Evolutionary conservation across 176 grass and related monocot species (phyloP), one percentile per base, ranked within the genome.

Genomic region (Oropetium thomaeum): DNA sequence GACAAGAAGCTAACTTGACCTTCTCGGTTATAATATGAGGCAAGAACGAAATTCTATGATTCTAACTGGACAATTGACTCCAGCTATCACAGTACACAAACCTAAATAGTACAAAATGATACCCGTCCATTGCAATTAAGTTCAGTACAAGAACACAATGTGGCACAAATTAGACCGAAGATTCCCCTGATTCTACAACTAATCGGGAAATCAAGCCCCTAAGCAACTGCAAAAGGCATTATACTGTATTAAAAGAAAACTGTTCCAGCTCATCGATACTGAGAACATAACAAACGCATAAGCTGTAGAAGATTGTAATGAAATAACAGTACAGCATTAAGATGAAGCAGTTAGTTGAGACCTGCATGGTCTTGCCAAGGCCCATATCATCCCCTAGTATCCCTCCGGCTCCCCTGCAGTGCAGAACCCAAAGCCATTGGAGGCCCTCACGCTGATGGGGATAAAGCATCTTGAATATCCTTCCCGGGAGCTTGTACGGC

Each of bases 361-460:
- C 95, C 95, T 94, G 91, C 95, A 94, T 90, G 12, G 91, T 98
- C 89, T 98, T 98, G 65, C 95, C 95, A 27, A 98, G 86, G 0
- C 95, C 95, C 95, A 98, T 98, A 61, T 98, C 95, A 79, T 98
- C 95, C 30, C 95, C 95, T 9, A 98, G 82, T 68, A 98, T 90
- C 5, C 95, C 96, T 69, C 96, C 96, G 0, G 84, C 88, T 34
- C 62, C 67, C 74, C 62, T 89, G 71, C 95, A 90, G 65, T 98
- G 86, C 52, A 92, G 80, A 15, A 75, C 62, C 95, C 95, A 98
- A 59, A 94, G 84, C 91, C 91, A 98, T 17, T 63, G 71, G 75
- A 98, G 83, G 22, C 95, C 95, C 23, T 91, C 89, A 32, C 72
- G 78, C 67, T 98, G 95, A 41, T 98, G 86, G 28, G 62, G 43